A percentile compares a stretch with the other conserved stretches of the same genome.
These are phyloP conservation scores for Microdochium bolleyi DNA, from an alignment of 2,329 filamentous ascomycete genomes.

Conservation along the genomic window DNA sequence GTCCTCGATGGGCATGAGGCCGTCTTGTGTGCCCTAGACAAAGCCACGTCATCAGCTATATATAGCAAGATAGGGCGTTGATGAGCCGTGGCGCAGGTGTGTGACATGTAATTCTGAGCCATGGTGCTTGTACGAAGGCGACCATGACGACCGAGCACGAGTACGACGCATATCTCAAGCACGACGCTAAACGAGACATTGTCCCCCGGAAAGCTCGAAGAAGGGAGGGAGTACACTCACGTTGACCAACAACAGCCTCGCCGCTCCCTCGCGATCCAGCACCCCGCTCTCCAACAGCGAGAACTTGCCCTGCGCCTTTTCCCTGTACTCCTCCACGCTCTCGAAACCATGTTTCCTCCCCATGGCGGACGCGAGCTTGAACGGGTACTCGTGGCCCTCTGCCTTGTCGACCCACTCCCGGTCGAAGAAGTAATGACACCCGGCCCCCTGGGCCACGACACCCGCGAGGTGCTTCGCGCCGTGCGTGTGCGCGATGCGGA, in stretches of 20 bases:
- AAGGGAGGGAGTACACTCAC: conserved; percentile 24
- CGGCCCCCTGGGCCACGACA: conserved; percentile 54
- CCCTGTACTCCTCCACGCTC: conserved; percentile 45
- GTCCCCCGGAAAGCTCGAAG: neutral
- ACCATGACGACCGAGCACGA: no score
- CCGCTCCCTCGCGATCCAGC: conserved; percentile 37
- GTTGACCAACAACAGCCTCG: conserved; percentile 52
- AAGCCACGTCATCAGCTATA: no score
- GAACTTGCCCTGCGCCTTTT: conserved; percentile 50
- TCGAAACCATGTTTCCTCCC: conserved; percentile 55
- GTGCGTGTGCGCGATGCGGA: conserved; percentile 63
- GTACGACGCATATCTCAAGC: no score
- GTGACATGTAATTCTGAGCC: no score
- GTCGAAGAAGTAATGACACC: conserved; percentile 53
- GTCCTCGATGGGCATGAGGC: conserved; percentile 62
- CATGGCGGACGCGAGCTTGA: conserved; percentile 45
- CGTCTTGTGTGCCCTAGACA: conserved; percentile 52
- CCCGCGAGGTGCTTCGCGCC: conserved; percentile 41
- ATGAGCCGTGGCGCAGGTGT: neutral
- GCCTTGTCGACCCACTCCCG: conserved; percentile 51
- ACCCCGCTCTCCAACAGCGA: conserved; percentile 53
- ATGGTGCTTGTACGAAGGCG: no score
- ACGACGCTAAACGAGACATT: no score
- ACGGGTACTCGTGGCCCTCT: conserved; percentile 61
- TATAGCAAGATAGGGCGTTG: neutral